Evolutionary conservation across 2,329 filamentous ascomycete species (phyloP), one percentile per base, ranked within the genome.

Genomic region (Neofusicoccum cordaticola): DNA sequence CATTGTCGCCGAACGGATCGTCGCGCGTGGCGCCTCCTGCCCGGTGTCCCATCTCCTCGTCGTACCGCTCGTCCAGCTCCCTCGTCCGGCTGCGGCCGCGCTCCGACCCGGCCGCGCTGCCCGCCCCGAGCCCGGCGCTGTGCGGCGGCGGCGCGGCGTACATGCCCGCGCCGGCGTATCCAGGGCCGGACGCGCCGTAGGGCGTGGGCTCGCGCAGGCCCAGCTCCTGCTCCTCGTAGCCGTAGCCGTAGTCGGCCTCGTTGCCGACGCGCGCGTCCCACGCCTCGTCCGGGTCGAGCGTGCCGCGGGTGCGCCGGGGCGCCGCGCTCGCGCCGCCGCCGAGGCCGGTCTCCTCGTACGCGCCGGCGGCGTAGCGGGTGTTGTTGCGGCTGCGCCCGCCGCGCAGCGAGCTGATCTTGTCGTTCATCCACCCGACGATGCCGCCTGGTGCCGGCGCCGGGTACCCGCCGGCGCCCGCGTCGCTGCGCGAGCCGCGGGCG

Each of bases 261-360:
- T 87, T 83, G 65, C 90, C 90, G 4, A 96, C 91, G 66, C 90
- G 83, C 68, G 90, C 79, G 78, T 95, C 91, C 92, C 92, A 96
- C 1, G 91, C 91, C 72, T 93, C 91, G 74, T 96, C 92, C 1
- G 90, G 90, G 72, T 95, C 92, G 51, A 92, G 83, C 3, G 87
- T 82, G 22, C 79, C 79, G 35, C 76, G 73, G 63, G 79, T 79
- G 57, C 73, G 74, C 37, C 4, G 6, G 27, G 4, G 27, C 27
- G 27, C 4, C 27, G 27, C 27, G 27, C 4, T 5, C 27, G 66
- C 65, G 50, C 60, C 60, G 44, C 68, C 67, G 13, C 72, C 74
- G 64, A 72, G 71, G 6, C 79, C 73, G 4, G 84, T 79, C 70
- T 92, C 90, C 80, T 93, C 90, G 80, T 92, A 93, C 52, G 89